phyloP scores from a whole-genome alignment of 129 eudicot species.

The Lonicera japonica region DNA sequence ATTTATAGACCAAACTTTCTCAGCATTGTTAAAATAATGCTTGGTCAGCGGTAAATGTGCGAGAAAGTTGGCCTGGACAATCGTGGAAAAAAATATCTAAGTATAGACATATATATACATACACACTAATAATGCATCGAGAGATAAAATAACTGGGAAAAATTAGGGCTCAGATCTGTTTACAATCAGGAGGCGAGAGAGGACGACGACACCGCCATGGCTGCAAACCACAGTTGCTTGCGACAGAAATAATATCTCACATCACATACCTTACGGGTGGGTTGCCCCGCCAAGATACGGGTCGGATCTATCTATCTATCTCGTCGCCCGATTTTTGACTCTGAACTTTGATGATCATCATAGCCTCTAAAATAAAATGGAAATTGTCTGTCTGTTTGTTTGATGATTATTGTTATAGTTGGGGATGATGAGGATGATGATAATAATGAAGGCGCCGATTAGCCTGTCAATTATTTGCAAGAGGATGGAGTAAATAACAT shows the following conservation, averaged over 20 bases:
- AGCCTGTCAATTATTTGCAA: not conserved
- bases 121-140: no score
- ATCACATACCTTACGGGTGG: conserved; percentile 19
- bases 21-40: no score
- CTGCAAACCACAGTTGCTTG: conserved; percentile 24
- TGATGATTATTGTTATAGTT: not conserved
- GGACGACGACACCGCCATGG: conserved; percentile 24
- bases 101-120: no score
- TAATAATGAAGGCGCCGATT: not conserved
- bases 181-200: not conserved
- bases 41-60: no score
- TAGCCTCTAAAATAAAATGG: conserved; percentile 4
- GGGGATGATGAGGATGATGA: not conserved
- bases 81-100: no score
- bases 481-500: not conserved
- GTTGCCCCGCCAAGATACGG: conserved; percentile 31
- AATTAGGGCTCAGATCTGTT: no score
- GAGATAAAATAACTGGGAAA: no score
- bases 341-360: conserved; percentile 5
- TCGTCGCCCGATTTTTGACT: conserved; percentile 8
- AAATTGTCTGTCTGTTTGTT: not conserved
- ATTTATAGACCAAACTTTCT: no score
- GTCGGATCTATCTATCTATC: not conserved
- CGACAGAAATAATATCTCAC: not conserved
- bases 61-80: no score